These are phyloP conservation scores for Talaromyces atroroseus DNA, from an alignment of 2,329 filamentous ascomycete genomes.

Conservation along the genomic window DNA sequence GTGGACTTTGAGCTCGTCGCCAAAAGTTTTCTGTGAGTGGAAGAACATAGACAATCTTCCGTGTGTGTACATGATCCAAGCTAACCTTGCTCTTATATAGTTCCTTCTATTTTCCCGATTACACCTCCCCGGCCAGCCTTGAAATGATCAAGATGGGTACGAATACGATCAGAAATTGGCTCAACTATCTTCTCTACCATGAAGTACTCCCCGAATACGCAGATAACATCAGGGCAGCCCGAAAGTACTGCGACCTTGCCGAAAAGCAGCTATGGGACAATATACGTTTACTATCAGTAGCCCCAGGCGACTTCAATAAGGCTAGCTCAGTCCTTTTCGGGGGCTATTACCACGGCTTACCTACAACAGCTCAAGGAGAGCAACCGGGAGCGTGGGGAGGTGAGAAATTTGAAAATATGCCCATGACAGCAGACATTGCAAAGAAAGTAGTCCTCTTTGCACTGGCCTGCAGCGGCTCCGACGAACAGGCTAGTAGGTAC, in stretches of 20 bases:
- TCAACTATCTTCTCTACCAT: constrained; percentile 80
- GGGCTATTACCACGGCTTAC: constrained; percentile 42
- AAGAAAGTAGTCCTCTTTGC: constrained; percentile 47
- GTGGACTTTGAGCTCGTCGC: constrained; percentile 77
- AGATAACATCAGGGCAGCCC: constrained; percentile 60
- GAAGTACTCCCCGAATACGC: constrained; percentile 78
- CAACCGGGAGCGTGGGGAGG: constrained; percentile 31
- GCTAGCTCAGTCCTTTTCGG: constrained; percentile 66
- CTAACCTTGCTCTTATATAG: constrained; percentile 25
- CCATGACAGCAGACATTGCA: constrained; percentile 44
- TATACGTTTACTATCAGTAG: constrained; percentile 43
- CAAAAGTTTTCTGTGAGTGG: constrained; percentile 68
- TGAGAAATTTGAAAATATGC: constrained; percentile 25
- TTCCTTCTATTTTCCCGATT: constrained; percentile 52
- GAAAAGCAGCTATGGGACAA: constrained; percentile 61
- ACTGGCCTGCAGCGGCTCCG: constrained; percentile 43
- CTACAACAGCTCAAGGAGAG: constrained; percentile 31
- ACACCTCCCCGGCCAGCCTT: constrained; percentile 52
- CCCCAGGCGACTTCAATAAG: constrained; percentile 79
- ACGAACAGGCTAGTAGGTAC: constrained; percentile 36
- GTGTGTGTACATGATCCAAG: background rate
- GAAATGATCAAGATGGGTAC: constrained; percentile 55
- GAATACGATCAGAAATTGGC: constrained; percentile 73
- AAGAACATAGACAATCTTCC: background rate
- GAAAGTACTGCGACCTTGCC: constrained; percentile 61